phyloP scores from a whole-genome alignment of 768 basidiomycete genomes.

The Botryobasidium botryosum region DNA sequence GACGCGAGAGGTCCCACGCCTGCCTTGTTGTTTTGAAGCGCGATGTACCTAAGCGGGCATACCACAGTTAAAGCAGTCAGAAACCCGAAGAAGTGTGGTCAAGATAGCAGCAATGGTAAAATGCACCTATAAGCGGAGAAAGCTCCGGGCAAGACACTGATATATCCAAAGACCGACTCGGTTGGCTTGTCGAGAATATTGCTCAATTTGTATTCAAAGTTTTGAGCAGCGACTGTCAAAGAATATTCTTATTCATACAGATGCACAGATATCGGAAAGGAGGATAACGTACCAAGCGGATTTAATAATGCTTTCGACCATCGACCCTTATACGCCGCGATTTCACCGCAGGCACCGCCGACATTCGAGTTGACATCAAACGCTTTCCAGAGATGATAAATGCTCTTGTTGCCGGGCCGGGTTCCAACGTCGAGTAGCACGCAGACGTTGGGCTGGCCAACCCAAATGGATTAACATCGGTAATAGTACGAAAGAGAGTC shows the following conservation, averaged over 20 bases:
- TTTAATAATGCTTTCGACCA: slow-evolving; percentile 70
- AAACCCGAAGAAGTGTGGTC: neutral
- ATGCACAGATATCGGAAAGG: no score
- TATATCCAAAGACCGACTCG: slow-evolving; percentile 24
- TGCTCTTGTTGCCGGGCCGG: slow-evolving; percentile 67
- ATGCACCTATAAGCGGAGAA: slow-evolving; percentile 21
- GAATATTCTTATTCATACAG: no score
- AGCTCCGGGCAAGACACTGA: slow-evolving; percentile 25
- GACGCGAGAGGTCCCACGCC: slow-evolving; percentile 26
- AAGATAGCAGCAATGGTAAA: neutral
- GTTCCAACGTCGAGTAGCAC: slow-evolving; percentile 91
- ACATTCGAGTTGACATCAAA: slow-evolving; percentile 87
- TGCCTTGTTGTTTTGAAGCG: slow-evolving; percentile 24
- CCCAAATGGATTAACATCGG: slow-evolving; percentile 13
- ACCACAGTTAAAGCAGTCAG: neutral
- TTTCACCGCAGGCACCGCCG: slow-evolving; percentile 94
- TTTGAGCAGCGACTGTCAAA: slow-evolving; percentile 68
- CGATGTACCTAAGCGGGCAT: slow-evolving; percentile 20
- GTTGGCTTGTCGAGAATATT: slow-evolving; percentile 30
- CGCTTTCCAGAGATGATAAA: slow-evolving; percentile 92
- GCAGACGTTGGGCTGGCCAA: slow-evolving; percentile 77
- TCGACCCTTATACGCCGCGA: slow-evolving; percentile 81
- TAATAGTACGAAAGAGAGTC: slow-evolving; percentile 5
- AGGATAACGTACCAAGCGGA: slow-evolving; percentile 45
- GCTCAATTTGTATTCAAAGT: slow-evolving; percentile 78